These are phyloP conservation scores for Zygoascus ofunaensis DNA, from an alignment of 805 yeast genomes.

Conservation along the genomic window DNA sequence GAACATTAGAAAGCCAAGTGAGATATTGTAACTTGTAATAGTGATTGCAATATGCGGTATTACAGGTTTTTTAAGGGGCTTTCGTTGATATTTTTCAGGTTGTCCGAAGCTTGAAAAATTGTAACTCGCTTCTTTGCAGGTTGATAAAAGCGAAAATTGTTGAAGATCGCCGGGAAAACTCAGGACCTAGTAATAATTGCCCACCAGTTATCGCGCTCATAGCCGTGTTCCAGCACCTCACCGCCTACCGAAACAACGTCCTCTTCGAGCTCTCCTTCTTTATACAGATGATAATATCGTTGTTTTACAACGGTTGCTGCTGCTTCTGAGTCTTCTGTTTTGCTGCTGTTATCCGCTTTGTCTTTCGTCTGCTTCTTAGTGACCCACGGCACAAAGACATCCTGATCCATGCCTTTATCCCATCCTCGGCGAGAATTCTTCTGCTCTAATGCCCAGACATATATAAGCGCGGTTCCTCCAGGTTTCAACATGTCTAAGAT, in stretches of 20 bases:
- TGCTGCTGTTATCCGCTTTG: slow-evolving; percentile 18
- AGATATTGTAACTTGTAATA: too few species aligned
- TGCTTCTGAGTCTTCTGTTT: too few species aligned
- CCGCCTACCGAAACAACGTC: slow-evolving; percentile 71
- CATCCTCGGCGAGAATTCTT: slow-evolving; percentile 81
- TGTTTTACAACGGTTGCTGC: slow-evolving; percentile 45
- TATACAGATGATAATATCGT: slow-evolving; percentile 83
- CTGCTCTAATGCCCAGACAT: slow-evolving; percentile 97
- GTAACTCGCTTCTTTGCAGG: too few species aligned
- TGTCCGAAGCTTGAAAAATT: too few species aligned
- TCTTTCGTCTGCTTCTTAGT: slow-evolving; percentile 25
- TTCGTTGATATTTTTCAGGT: too few species aligned
- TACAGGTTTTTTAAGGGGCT: too few species aligned
- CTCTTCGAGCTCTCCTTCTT: slow-evolving; percentile 68
- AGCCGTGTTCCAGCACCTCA: slow-evolving; percentile 57
- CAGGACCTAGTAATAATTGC: slow-evolving; percentile 33
- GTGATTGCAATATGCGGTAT: too few species aligned
- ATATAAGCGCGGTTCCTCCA: slow-evolving; percentile 68
- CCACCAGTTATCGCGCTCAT: slow-evolving; percentile 96
- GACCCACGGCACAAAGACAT: slow-evolving; percentile 95
- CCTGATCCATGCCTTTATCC: slow-evolving; percentile 85
- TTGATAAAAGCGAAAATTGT: too few species aligned
- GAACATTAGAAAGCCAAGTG: too few species aligned
- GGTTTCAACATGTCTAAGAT: slow-evolving; percentile 49
- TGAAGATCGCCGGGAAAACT: too few species aligned